Evolutionary conservation across 148 eudicot genomes (phyloP), one percentile per base, ranked within the genome.

Genomic region (Fagopyrum esculentum): DNA sequence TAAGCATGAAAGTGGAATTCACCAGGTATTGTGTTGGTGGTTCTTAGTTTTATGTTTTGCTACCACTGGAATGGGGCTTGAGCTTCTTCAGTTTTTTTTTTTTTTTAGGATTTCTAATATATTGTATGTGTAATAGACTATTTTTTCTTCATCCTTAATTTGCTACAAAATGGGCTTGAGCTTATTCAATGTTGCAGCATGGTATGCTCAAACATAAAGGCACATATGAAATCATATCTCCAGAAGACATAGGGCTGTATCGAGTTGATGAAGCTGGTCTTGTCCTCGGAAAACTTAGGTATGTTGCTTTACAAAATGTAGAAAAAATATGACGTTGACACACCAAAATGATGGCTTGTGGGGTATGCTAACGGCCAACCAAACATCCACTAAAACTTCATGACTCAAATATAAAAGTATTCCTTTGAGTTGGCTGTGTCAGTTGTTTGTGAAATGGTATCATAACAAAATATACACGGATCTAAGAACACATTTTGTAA

Each of bases 201-300:
- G 98, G 98, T 77, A 92, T 94, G 98, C 89, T 94, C 60, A 94
- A 94, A 86, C 82, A 92, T 83, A 92, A 85, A 84, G 81, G 83
- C 60, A 94, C 98, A 2, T 94, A 92, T 80, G 98, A 94, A 80
- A 91, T 94, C 55, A 90, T 94, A 76, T 87, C 98, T 77, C 97
- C 98, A 22, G 98, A 92, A 81, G 98, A 91, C 82, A 90, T 94
- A 81, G 98, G 98, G 76, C 96, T 94, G 76, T 79, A 79, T 44
- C 86, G 97, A 49, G 84, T 88, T 73, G 89, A 90, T 79, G 93
- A 94, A 83, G 85, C 98, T 82, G 98, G 97, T 59, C 89, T 94
- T 72, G 96, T 90, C 82, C 98, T 94, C 77, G 98, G 98, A 74
- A 94, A 94, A 81, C 93, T 94, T 45, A 92, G 97, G 98, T 92